Evolutionary conservation across 2,329 filamentous ascomycete genomes (phyloP).

Genomic region (Chrysoporthe austroafricana): DNA sequence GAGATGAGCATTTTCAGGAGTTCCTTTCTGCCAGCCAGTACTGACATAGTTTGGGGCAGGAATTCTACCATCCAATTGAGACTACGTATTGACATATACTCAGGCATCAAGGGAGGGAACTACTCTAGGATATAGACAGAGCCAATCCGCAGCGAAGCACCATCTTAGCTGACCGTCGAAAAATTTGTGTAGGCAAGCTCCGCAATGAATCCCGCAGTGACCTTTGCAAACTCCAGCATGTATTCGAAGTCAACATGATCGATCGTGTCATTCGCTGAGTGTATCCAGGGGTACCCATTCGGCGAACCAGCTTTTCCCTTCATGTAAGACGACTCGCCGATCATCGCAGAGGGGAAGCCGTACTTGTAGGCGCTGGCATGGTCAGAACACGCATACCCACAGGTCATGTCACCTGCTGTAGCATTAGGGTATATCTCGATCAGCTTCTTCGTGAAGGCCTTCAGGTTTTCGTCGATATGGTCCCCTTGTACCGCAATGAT

Average conservation of each 20-base stretch:
- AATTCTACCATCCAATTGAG: not conserved
- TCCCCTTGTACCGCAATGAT: constrained; percentile 16
- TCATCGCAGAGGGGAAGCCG: constrained; percentile 15
- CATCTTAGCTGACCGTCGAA: not conserved
- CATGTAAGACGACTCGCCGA: constrained; percentile 18
- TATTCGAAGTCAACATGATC: constrained; percentile 20
- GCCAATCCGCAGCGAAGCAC: not conserved
- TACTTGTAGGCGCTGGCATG: constrained; percentile 15
- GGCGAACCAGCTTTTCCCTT: not conserved
- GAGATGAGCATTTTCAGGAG: no score
- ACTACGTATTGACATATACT: not conserved
- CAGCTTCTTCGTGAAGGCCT: constrained; percentile 15
- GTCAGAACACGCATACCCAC: constrained; percentile 18
- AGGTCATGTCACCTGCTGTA: constrained; percentile 11
- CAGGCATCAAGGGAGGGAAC: not conserved
- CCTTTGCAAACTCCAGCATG: constrained; percentile 21
- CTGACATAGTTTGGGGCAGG: not conserved
- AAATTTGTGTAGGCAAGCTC: constrained; percentile 22
- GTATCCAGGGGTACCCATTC: constrained; percentile 13
- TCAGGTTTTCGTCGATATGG: constrained; percentile 18
- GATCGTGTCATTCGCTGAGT: constrained; percentile 18
- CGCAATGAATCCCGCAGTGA: constrained; percentile 12
- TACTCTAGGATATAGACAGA: not conserved
- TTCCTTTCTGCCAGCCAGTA: not conserved
- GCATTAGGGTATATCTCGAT: constrained; percentile 13